A percentile compares a stretch with the other conserved stretches of the same genome.
Evolutionary conservation across 192 early-diverging fungal species (phyloP).

Genomic region (Backusella luteola): DNA sequence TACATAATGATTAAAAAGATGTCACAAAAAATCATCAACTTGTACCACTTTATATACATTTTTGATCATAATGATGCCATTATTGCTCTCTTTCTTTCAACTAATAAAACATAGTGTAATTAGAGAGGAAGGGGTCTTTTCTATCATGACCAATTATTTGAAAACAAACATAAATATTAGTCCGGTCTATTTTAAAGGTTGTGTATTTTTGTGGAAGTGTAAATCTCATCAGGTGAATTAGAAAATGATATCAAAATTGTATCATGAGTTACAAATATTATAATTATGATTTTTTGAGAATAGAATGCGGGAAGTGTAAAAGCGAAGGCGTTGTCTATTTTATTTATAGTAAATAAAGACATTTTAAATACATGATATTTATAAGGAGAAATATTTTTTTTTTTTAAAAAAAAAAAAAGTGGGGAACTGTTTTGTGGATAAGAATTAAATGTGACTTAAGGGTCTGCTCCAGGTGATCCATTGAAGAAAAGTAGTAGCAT

Average conservation of each 20-base stretch:
- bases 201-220: constrained; percentile 1
- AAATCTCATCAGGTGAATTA: neutral
- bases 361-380: neutral
- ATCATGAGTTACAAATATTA: constrained; percentile 2
- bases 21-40: neutral
- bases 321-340: neutral
- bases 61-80: neutral
- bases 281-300: neutral
- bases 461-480: neutral
- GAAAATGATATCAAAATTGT: neutral
- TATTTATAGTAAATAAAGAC: neutral
- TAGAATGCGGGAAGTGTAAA: neutral
- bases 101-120: neutral
- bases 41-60: neutral
- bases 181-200: neutral
- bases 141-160: neutral
- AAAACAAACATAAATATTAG: neutral
- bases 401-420: neutral
- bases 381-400: neutral
- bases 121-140: neutral
- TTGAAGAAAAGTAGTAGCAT: neutral
- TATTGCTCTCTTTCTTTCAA: neutral
- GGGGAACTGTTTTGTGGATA: neutral
- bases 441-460: neutral
- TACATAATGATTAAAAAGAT: neutral